These are phyloP conservation scores for Colletotrichum nymphaeae DNA, from an alignment of 2,329 filamentous ascomycete genomes.

Conservation along the genomic window DNA sequence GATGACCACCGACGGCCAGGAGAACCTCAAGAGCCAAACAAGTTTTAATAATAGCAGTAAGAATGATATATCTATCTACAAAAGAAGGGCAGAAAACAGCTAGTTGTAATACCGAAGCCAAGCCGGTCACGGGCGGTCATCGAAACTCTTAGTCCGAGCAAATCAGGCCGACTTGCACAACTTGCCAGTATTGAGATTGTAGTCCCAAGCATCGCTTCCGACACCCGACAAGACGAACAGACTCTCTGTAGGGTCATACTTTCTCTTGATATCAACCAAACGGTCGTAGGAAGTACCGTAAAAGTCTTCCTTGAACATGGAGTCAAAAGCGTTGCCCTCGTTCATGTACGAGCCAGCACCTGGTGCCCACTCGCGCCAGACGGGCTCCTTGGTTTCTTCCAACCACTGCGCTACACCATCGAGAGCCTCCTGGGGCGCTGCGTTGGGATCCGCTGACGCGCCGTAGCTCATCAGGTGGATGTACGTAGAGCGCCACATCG, in stretches of 20 bases:
- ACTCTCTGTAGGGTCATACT: conserved; percentile 43
- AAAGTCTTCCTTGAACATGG: conserved; percentile 44
- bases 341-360: conserved; percentile 43
- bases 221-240: conserved; percentile 44
- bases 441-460: neutral
- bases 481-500: conserved; percentile 56
- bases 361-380: conserved; percentile 42
- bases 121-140: neutral
- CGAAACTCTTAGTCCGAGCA: neutral
- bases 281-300: conserved; percentile 43
- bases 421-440: conserved; percentile 41
- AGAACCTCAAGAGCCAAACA: neutral
- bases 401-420: conserved; percentile 33
- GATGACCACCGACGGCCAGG: neutral
- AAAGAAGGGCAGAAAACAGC: neutral
- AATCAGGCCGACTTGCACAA: conserved; percentile 2
- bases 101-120: neutral
- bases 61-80: neutral
- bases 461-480: conserved; percentile 46
- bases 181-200: conserved; percentile 29
- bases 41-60: neutral
- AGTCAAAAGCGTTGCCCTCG: conserved; percentile 45
- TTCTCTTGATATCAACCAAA: conserved; percentile 43
- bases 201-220: conserved; percentile 41
- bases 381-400: conserved; percentile 43